Evolutionary conservation across 768 basidiomycete genomes (phyloP).

Genomic region (Stropharia rugosoannulata): DNA sequence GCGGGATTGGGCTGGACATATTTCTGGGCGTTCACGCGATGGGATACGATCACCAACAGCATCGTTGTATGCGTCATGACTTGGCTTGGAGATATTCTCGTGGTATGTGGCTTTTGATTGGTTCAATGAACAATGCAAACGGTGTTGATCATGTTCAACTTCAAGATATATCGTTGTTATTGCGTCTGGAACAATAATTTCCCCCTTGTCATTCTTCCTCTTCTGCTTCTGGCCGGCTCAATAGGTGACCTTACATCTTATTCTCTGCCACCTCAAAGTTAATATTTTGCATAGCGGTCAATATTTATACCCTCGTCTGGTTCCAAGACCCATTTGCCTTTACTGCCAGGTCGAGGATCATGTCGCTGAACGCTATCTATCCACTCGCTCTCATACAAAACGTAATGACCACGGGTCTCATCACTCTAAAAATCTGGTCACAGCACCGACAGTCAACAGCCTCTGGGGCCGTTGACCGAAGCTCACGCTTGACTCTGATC

Average conservation of each 20-base stretch:
- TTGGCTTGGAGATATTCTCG: slow-evolving; percentile 24
- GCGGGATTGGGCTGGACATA: slow-evolving; percentile 9
- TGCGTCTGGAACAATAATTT: slow-evolving; percentile 24
- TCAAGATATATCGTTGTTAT: slow-evolving; percentile 18
- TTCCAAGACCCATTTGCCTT: slow-evolving; percentile 16
- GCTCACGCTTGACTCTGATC: slow-evolving; percentile 10
- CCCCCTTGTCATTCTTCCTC: slow-evolving; percentile 20
- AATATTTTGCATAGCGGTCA: slow-evolving; percentile 12
- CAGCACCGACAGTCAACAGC: slow-evolving; percentile 22
- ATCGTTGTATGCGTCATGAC: slow-evolving; percentile 19
- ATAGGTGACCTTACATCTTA: slow-evolving; percentile 12
- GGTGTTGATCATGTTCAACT: background rate
- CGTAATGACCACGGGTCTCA: slow-evolving; percentile 25
- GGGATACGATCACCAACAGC: slow-evolving; percentile 21
- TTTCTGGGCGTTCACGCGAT: slow-evolving; percentile 16
- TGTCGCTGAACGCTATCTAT: slow-evolving; percentile 22
- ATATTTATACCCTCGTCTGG: slow-evolving; percentile 23
- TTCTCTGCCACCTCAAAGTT: background rate
- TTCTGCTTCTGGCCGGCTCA: slow-evolving; percentile 18
- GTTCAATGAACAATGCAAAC: background rate
- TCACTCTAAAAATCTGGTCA: slow-evolving; percentile 22
- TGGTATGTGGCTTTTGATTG: slow-evolving; percentile 14
- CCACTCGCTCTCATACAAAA: slow-evolving; percentile 26
- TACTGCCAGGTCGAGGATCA: background rate
- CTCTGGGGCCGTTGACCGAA: slow-evolving; percentile 15